Percentiles rank a stretch among this genome's conserved stretches.
Conservation (phyloP, 129 eudicot genomes). For the Ambrosia trifida region DNA sequence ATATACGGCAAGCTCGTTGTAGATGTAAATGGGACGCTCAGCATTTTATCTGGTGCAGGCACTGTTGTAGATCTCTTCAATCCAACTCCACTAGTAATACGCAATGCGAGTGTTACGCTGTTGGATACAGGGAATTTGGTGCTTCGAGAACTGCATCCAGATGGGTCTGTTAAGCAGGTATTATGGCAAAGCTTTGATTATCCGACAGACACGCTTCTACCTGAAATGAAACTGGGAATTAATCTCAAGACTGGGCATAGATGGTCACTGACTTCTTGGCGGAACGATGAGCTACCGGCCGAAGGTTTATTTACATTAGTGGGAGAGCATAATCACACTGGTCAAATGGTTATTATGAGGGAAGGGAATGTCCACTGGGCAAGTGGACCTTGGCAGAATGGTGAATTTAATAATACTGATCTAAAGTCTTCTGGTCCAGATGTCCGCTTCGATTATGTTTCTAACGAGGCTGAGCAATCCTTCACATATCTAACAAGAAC, state of each 20-base stretch:
- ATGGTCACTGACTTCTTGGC: constrained; percentile 35
- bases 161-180: constrained; percentile 21
- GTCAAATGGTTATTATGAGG: constrained; percentile 33
- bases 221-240: constrained; percentile 29
- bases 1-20: constrained; percentile 4
- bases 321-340: constrained; percentile 21
- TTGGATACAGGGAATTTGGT: constrained; percentile 45
- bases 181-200: constrained; percentile 52
- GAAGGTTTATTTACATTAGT: constrained; percentile 36
- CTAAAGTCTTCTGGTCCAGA: not conserved
- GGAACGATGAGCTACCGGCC: constrained; percentile 30
- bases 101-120: constrained; percentile 25
- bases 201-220: constrained; percentile 42
- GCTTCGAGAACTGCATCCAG: constrained; percentile 21
- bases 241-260: constrained; percentile 22
- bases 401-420: constrained; percentile 18
- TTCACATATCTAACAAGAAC: constrained; percentile 20
- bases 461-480: constrained; percentile 32
- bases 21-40: constrained; percentile 9
- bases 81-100: not conserved
- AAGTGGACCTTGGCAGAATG: constrained; percentile 41
- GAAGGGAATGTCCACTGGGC: constrained; percentile 27
- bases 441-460: constrained; percentile 22
- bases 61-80: constrained; percentile 7
- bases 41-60: constrained; percentile 14